These are phyloP conservation scores for Cucurbita argyrosperma DNA, from an alignment of 306 rosid genomes.

Conservation along the genomic window DNA sequence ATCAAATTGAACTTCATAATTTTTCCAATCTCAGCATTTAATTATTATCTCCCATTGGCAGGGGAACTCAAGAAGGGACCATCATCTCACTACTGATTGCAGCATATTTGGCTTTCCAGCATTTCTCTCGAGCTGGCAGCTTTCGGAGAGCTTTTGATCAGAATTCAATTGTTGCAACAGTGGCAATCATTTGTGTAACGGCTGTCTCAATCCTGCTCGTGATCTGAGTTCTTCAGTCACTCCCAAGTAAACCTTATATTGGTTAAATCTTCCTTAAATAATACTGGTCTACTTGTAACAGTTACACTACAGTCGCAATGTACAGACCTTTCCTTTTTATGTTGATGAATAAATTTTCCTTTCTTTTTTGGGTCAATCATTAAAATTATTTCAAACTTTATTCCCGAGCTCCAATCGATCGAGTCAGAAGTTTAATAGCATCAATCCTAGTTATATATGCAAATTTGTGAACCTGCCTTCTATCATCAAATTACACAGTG, in stretches of 20 bases:
- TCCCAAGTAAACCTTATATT: neutral
- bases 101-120: slow-evolving; percentile 83
- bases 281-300: neutral
- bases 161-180: slow-evolving; percentile 72
- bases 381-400: neutral
- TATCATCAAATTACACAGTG: neutral
- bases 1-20: neutral
- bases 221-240: slow-evolving; percentile 23
- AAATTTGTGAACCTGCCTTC: neutral
- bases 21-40: slow-evolving; percentile 3
- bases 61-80: slow-evolving; percentile 73
- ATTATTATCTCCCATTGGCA: slow-evolving; percentile 17
- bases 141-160: slow-evolving; percentile 63
- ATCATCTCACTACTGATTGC: slow-evolving; percentile 47
- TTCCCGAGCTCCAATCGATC: neutral
- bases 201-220: slow-evolving; percentile 41
- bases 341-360: neutral
- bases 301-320: neutral
- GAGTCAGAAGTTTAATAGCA: neutral
- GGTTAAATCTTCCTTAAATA: neutral
- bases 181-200: slow-evolving; percentile 39
- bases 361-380: neutral
- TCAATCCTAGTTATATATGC: neutral
- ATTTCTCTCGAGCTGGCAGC: slow-evolving; percentile 64
- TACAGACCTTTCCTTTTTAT: neutral